Evolutionary conservation across 2,329 filamentous ascomycete species (phyloP), one percentile per base, ranked within the genome.

Genomic region (Cladosporium oxysporum): DNA sequence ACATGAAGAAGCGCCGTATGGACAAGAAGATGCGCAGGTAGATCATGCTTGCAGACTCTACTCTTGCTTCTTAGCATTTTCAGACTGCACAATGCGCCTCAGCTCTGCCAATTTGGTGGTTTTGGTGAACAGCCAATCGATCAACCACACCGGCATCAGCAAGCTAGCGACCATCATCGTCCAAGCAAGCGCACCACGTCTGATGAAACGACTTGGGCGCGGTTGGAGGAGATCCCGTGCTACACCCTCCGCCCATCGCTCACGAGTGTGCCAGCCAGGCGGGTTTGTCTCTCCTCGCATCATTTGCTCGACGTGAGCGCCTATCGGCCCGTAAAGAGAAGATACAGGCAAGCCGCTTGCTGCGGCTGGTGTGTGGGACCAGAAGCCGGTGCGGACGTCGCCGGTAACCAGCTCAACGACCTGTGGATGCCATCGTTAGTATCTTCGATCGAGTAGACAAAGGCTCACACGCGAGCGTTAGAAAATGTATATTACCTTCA

Each of bases 1-100:
- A 88, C 73, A 91, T 91, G 81, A 86, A 85, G 77, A 82, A 88
- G 73, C 90, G 87, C 81, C 79, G 75, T 62, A 62, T 73, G 70
- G 69, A 70, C 66, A 76, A 80, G 74, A 81, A 81, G 72, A 75
- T 75, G 64, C 76, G 77, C 67, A 78, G 72, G 64, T 74, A 64
- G 64, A 50, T 23, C 53, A n/a, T 26, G 31, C 23, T 7, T 28
- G 23, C 33, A 23, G 31, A 50, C 65, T 47, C 41, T 52, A 49
- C 50, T 59, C 35, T 47, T 29, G 37, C 50, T 28, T 57, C 37
- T 61, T 64, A 18, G 35, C 50, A 55, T 61, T 52, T 21, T 57
- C 21, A 41, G 57, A 55, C 5, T 62, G 23, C 18, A 52, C 7
- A 21, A 37, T 50, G 10, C 28, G 52, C 28, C 33, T 47, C 41